Evolutionary conservation across 306 rosid genomes (phyloP).

Genomic region (Castanea crenata): DNA sequence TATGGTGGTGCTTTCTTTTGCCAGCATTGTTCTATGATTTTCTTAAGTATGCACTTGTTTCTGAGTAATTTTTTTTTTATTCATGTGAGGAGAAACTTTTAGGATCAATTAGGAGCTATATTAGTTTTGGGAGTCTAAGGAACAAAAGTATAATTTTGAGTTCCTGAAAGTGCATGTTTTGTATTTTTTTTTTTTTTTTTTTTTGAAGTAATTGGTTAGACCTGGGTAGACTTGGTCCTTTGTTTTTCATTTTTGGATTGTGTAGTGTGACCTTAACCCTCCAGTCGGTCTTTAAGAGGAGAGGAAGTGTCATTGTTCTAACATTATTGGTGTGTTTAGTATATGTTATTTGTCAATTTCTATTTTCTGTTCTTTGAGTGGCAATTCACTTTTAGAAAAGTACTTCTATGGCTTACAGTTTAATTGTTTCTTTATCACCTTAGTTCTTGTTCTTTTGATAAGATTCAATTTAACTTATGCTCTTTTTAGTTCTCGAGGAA

Average conservation of each 20-base stretch:
- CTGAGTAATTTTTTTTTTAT: neutral
- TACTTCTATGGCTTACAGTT: neutral
- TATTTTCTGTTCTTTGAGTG: neutral
- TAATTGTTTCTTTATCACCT: neutral
- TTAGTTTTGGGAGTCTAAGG: neutral
- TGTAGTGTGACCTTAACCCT: neutral
- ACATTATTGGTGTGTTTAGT: neutral
- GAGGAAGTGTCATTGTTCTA: too few relatives aligned
- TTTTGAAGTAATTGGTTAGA: neutral
- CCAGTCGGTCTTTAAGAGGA: too few relatives aligned
- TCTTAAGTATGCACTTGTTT: neutral
- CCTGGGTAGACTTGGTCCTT: neutral
- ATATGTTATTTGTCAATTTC: neutral
- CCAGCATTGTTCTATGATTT: neutral
- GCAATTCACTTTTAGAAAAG: neutral
- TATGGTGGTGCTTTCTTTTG: constrained; percentile 4
- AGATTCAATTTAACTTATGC: neutral
- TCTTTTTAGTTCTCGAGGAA: neutral
- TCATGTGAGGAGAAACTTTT: neutral
- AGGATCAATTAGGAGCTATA: neutral
- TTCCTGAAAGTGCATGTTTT: neutral
- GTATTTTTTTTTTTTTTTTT: neutral
- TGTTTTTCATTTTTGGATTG: neutral
- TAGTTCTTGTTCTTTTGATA: neutral
- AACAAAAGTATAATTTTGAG: neutral